These are phyloP conservation scores for Linderniella brevidens DNA, from an alignment of 257 asterid species.

Conservation along the genomic window DNA sequence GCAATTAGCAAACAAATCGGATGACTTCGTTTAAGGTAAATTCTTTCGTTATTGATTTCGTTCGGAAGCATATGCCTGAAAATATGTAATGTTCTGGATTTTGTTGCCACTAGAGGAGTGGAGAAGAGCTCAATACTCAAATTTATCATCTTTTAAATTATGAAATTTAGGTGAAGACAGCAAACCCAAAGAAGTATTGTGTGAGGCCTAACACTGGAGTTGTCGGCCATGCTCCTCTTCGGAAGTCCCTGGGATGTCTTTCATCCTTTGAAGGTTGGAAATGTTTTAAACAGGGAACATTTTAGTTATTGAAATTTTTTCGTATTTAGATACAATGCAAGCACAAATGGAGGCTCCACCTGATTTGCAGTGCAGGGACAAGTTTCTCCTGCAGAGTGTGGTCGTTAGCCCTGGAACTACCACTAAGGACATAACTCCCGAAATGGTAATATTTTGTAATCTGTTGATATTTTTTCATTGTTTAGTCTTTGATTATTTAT, in stretches of 20 bases:
- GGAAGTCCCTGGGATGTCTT: constrained; percentile 26
- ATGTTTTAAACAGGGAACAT: neutral
- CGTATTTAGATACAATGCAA: constrained; percentile 51
- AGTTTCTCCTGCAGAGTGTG: constrained; percentile 61
- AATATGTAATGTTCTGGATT: neutral
- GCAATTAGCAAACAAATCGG: constrained; percentile 52
- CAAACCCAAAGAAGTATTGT: constrained; percentile 59
- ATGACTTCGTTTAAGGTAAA: constrained; percentile 60
- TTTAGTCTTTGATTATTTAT: constrained; percentile 2
- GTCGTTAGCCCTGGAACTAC: constrained; percentile 27
- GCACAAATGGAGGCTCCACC: constrained; percentile 66
- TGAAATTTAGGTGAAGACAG: constrained; percentile 42
- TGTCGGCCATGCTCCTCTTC: constrained; percentile 35
- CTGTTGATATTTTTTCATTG: constrained; percentile 4
- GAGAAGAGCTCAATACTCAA: no score
- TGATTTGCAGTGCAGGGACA: constrained; percentile 64
- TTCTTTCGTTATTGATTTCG: neutral
- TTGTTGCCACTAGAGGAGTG: neutral
- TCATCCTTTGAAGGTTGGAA: neutral
- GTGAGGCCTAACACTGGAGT: constrained; percentile 66
- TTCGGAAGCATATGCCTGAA: constrained; percentile 1
- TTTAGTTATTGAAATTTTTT: constrained; percentile 5
- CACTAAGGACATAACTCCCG: constrained; percentile 54
- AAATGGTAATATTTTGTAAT: constrained; percentile 34
- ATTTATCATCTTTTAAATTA: constrained; percentile 3